Evolutionary conservation across 1,284 basidiomycete species (phyloP).

Genomic region (Golubevia pallescens): DNA sequence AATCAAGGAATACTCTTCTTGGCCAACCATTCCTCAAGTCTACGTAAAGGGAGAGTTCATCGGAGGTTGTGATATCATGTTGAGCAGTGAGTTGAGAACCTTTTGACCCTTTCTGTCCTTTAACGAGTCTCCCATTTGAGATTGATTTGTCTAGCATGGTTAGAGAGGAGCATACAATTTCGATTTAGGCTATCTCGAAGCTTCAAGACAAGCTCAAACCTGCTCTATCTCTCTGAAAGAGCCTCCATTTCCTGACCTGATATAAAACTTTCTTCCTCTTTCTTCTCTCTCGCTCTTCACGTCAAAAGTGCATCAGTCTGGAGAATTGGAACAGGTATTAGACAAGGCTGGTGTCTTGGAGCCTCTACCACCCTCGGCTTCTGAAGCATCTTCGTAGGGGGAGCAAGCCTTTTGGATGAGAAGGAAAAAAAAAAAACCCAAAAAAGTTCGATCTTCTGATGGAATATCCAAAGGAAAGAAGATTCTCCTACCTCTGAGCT

Average conservation of each 20-base stretch:
- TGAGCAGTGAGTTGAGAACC: conserved; percentile 75
- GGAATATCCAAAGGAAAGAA: too few species aligned
- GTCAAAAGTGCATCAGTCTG: conserved; percentile 81
- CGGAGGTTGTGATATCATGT: conserved; percentile 92
- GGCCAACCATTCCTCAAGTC: conserved; percentile 96
- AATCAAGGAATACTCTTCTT: conserved; percentile 91
- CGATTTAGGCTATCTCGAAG: too few species aligned
- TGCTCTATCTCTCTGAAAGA: too few species aligned
- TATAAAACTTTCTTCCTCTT: not conserved
- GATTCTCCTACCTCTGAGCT: too few species aligned
- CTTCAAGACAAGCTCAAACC: too few species aligned
- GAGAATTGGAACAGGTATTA: conserved; percentile 85
- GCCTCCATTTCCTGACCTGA: too few species aligned
- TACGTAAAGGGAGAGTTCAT: conserved; percentile 95
- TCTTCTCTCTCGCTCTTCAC: not conserved
- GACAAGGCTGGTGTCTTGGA: conserved; percentile 50
- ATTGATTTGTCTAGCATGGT: too few species aligned
- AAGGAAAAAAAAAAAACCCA: too few species aligned
- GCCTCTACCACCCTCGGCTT: conserved; percentile 1
- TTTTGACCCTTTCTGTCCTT: conserved; percentile 2
- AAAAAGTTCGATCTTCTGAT: too few species aligned
- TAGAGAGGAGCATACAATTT: too few species aligned
- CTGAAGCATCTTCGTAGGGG: too few species aligned
- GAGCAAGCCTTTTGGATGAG: too few species aligned
- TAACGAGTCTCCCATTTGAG: conserved; percentile 65